These are phyloP conservation scores for Telfairia occidentalis DNA, from an alignment of 331 rosid genomes.

Conservation along the genomic window DNA sequence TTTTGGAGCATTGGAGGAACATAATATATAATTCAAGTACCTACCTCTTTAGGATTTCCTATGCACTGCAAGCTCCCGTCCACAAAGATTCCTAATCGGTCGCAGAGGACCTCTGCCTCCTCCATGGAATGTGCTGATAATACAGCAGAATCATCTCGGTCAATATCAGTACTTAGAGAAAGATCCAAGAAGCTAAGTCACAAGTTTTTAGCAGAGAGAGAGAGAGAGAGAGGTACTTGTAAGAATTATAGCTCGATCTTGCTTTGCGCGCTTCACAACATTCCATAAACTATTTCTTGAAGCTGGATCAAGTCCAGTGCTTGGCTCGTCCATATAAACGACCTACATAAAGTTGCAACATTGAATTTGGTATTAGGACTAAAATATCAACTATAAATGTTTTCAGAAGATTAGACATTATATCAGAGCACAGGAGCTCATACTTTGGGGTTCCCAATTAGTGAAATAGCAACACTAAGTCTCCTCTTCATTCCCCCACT, in stretches of 20 bases:
- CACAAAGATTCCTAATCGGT: constrained; percentile 73
- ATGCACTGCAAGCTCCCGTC: constrained; percentile 87
- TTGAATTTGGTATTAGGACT: not conserved
- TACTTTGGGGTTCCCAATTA: constrained; percentile 83
- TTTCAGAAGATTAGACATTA: not conserved
- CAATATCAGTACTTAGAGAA: not conserved
- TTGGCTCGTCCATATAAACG: constrained; percentile 95
- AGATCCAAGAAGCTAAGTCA: not conserved
- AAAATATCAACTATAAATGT: not conserved
- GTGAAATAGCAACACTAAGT: constrained; percentile 91
- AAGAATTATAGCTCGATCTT: constrained; percentile 72
- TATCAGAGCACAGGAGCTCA: not conserved
- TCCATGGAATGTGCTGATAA: constrained; percentile 94
- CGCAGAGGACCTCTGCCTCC: constrained; percentile 86
- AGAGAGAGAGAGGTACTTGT: constrained; percentile 42
- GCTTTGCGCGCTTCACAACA: constrained; percentile 75
- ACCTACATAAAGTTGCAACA: constrained; percentile 33
- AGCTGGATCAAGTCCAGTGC: constrained; percentile 86
- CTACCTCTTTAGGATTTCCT: constrained; percentile 91
- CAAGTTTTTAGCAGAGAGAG: not conserved
- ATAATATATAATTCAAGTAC: constrained; percentile 26
- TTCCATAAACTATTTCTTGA: constrained; percentile 84
- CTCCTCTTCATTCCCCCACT: constrained; percentile 99
- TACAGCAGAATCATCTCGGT: not conserved
- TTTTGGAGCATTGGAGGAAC: not conserved